Percentiles rank a stretch among this genome's conserved stretches.
These are phyloP conservation scores for Pythium rhizo-oryzae DNA, from an alignment of 352 stramenopile genomes.

Conservation along the genomic window DNA sequence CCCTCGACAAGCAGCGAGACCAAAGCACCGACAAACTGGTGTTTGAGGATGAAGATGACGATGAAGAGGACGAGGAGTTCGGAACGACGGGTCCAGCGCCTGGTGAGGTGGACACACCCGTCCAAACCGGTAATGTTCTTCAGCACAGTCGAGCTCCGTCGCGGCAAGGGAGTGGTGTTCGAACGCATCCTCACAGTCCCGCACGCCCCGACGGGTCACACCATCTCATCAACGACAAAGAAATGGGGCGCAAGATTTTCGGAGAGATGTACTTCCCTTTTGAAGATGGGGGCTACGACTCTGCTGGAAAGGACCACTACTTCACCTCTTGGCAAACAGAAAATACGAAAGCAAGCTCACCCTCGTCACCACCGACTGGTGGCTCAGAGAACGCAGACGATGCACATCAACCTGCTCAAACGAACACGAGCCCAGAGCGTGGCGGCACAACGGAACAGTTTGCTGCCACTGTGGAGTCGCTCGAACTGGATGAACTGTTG, in stretches of 20 bases:
- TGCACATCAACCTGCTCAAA: not conserved
- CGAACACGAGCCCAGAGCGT: not conserved
- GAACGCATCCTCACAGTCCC: conserved; percentile 5
- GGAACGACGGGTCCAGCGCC: not conserved
- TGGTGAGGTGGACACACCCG: not conserved
- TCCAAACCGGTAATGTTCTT: not conserved
- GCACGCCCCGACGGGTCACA: conserved; percentile 6
- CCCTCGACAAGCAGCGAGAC: conserved; percentile 71
- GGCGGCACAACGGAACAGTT: conserved; percentile 10
- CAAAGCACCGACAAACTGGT: conserved; percentile 36
- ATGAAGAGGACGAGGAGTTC: not conserved
- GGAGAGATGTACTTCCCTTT: conserved; percentile 88
- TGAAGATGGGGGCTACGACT: conserved; percentile 73
- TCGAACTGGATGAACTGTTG: conserved; percentile 20
- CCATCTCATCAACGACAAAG: conserved; percentile 65
- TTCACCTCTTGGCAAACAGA: conserved; percentile 24
- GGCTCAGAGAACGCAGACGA: conserved; percentile 1
- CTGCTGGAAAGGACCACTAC: conserved; percentile 47
- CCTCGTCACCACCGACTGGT: not conserved
- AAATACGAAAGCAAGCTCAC: not conserved
- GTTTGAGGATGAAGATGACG: conserved; percentile 69
- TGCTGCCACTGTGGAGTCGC: not conserved
- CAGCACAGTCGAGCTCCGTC: not conserved
- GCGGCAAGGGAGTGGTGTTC: not conserved
- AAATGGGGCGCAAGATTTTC: conserved; percentile 84